Percentiles rank a stretch among this genome's conserved stretches.
These are phyloP conservation scores for Vitis rupestris DNA, from an alignment of 164 flowering plant species.

Conservation along the genomic window DNA sequence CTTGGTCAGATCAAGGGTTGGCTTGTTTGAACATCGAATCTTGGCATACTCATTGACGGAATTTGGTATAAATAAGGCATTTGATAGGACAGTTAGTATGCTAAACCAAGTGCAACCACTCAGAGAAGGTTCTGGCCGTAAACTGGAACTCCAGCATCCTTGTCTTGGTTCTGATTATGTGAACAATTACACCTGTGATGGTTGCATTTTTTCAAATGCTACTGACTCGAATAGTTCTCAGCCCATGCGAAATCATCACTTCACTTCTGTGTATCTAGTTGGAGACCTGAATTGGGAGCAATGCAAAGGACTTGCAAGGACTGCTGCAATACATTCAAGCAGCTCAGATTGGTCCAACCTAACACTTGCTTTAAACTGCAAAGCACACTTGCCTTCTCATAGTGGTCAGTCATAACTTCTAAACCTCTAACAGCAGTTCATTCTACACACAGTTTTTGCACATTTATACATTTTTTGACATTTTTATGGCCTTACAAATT, in stretches of 20 bases:
- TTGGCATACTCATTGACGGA: slow-evolving; percentile 56
- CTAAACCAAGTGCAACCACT: slow-evolving; percentile 29
- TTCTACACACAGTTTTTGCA: not conserved
- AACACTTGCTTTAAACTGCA: slow-evolving; percentile 21
- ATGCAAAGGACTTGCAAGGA: slow-evolving; percentile 50
- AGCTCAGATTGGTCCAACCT: slow-evolving; percentile 33
- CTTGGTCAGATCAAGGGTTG: slow-evolving; percentile 41
- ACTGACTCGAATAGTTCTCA: slow-evolving; percentile 3
- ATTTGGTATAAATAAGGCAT: slow-evolving; percentile 69
- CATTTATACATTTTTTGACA: not conserved
- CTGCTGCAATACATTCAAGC: slow-evolving; percentile 48
- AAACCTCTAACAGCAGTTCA: not conserved
- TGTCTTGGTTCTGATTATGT: slow-evolving; percentile 48
- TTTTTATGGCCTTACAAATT: not conserved
- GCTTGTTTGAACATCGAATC: slow-evolving; percentile 40
- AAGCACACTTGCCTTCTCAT: slow-evolving; percentile 20
- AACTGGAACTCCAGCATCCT: slow-evolving; percentile 52
- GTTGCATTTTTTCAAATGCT: slow-evolving; percentile 30
- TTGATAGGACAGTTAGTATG: slow-evolving; percentile 54
- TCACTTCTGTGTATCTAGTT: slow-evolving; percentile 30
- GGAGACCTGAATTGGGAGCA: slow-evolving; percentile 63
- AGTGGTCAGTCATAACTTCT: slow-evolving; percentile 25
- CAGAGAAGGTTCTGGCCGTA: slow-evolving; percentile 12
- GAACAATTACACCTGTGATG: slow-evolving; percentile 49
- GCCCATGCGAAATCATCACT: slow-evolving; percentile 11